phyloP scores from a whole-genome alignment of 495 filamentous ascomycete species.

The Endocarpon pusillum region DNA sequence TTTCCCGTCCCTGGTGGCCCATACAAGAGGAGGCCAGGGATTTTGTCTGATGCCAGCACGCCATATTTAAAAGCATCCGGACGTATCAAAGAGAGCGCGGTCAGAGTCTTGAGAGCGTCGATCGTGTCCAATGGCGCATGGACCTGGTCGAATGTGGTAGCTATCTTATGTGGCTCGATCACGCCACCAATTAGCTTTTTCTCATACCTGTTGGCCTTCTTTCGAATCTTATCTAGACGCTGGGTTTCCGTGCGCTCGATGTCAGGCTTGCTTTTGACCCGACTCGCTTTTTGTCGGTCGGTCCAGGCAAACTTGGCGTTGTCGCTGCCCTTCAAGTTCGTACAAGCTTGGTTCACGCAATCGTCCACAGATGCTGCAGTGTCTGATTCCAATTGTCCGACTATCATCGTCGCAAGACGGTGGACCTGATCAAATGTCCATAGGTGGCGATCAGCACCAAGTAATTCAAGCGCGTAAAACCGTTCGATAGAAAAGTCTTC shows the following conservation, averaged over 20 bases:
- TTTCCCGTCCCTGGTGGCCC: slow-evolving; percentile 94
- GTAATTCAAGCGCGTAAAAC: too few relatives aligned
- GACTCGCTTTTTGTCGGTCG: slow-evolving; percentile 15
- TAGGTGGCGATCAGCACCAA: too few relatives aligned
- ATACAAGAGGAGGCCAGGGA: slow-evolving; percentile 79
- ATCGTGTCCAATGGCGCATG: slow-evolving; percentile 68
- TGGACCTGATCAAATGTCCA: slow-evolving; percentile 43
- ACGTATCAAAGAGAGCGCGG: slow-evolving; percentile 68
- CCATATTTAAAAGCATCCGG: slow-evolving; percentile 95
- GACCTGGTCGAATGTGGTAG: slow-evolving; percentile 72
- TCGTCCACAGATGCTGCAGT: slow-evolving; percentile 20
- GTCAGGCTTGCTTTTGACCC: slow-evolving; percentile 2
- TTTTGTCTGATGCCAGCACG: slow-evolving; percentile 78
- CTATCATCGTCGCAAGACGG: slow-evolving; percentile 39
- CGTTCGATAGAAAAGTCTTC: too few relatives aligned
- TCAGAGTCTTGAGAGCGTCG: slow-evolving; percentile 76
- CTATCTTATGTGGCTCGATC: slow-evolving; percentile 61
- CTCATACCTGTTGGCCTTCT: slow-evolving; percentile 53
- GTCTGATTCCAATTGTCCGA: slow-evolving; percentile 33
- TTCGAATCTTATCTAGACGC: slow-evolving; percentile 22
- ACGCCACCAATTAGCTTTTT: slow-evolving; percentile 69
- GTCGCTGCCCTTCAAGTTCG: too few relatives aligned
- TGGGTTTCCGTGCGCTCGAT: background rate
- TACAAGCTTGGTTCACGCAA: slow-evolving; percentile 12
- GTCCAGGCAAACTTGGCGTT: slow-evolving; percentile 26